phyloP scores from a whole-genome alignment of 2,329 filamentous ascomycete genomes.

The Fusarium metavorans region DNA sequence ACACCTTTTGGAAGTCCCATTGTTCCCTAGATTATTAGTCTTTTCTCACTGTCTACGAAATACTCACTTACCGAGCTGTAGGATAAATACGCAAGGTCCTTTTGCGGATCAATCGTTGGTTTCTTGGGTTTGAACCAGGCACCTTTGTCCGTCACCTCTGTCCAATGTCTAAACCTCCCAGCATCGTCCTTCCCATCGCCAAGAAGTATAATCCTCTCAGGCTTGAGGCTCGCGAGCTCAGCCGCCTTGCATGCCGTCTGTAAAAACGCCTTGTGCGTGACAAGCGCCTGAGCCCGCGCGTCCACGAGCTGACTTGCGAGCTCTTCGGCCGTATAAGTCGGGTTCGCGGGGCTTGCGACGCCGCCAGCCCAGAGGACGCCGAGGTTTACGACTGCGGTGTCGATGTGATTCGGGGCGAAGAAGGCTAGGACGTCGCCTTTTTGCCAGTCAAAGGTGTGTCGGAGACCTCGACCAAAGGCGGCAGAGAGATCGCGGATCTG shows the following conservation, averaged over 20 bases:
- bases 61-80: constrained; percentile 74
- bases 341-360: constrained; percentile 86
- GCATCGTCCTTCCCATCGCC: constrained; percentile 74
- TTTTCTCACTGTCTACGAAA: not conserved
- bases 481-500: constrained; percentile 74
- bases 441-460: constrained; percentile 79
- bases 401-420: constrained; percentile 88
- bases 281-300: constrained; percentile 78
- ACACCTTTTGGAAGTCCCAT: constrained; percentile 94
- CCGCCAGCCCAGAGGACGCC: constrained; percentile 88
- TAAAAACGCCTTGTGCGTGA: constrained; percentile 78
- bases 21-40: constrained; percentile 68
- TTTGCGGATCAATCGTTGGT: constrained; percentile 72
- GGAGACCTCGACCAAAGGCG: constrained; percentile 85
- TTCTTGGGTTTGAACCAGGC: constrained; percentile 65
- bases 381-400: constrained; percentile 81
- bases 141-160: constrained; percentile 72
- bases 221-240: constrained; percentile 74
- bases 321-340: constrained; percentile 86
- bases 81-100: constrained; percentile 85
- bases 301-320: constrained; percentile 87
- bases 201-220: constrained; percentile 80
- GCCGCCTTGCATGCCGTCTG: constrained; percentile 76
- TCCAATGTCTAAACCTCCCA: constrained; percentile 75
- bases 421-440: constrained; percentile 86